Evolutionary conservation across 768 basidiomycete genomes (phyloP), one percentile per base, ranked within the genome.

Genomic region (Grammothele lineata): DNA sequence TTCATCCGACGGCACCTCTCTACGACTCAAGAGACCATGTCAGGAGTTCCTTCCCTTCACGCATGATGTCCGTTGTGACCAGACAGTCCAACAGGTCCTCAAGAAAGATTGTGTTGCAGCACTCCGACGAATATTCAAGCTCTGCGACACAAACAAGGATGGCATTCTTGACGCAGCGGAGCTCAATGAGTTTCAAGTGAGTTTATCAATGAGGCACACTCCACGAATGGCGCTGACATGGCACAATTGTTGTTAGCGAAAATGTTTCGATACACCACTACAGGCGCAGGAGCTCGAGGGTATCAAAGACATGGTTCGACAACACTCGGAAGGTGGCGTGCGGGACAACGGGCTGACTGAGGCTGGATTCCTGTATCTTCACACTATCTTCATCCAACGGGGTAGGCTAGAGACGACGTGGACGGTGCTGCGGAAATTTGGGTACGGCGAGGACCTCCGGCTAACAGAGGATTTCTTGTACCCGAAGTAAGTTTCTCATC

Each of bases 1-100:
- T 97, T 10, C 92, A 99, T 62, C 95, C 95, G 2, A 95, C 93
- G 1, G 95, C 95, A 5, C 95, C 95, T 5, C 71, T 99, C 17
- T 99, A 98, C 63, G 95, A 99, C 64, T 95, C 93, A 1, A 72
- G 93, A 61, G 92, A 97, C 58, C 94, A 97, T 67, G 91, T 91
- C 61, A 48, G 87, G 47, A 22, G 18, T 24, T 41, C 35, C 32
- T 51, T 30, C 27, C 11, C 14, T 22, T 38, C 23, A 12, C 5
- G 41, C 21, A 17, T 18, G n/a, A 21, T n/a, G 3, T 5, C 23
- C 40, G 36, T 37, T 32, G 38, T 56, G 15, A 53, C 57, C 22
- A 18, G n/a, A 19, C 56, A 34, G 35, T 37, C 11, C 40, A 37
- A 25, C 56, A 94, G 92, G 83, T 88, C 15, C 72, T 99, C 38